Evolutionary conservation across 805 yeast genomes (phyloP).

Genomic region (Starmerella bacillaris): DNA sequence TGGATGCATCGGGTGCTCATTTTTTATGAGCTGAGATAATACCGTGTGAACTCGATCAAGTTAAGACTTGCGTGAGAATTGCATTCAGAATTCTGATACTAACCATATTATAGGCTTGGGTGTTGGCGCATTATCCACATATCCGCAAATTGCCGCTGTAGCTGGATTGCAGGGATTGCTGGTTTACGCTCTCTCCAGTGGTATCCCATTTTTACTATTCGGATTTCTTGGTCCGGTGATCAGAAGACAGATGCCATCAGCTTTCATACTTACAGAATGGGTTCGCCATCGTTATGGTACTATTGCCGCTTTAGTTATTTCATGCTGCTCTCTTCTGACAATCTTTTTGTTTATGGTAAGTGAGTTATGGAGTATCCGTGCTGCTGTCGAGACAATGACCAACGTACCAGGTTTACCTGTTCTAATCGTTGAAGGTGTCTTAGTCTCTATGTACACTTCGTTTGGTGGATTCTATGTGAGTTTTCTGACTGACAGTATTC

Average conservation of each 20-base stretch:
- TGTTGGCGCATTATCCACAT: slow-evolving; percentile 71
- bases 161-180: slow-evolving; percentile 77
- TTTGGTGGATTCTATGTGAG: slow-evolving; percentile 82
- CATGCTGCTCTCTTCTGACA: slow-evolving; percentile 35
- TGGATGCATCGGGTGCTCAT: slow-evolving; percentile 14
- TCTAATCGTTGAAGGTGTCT: slow-evolving; percentile 61
- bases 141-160: slow-evolving; percentile 68
- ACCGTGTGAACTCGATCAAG: slow-evolving; percentile 1
- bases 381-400: slow-evolving; percentile 60
- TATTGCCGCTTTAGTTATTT: slow-evolving; percentile 42
- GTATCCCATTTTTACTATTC: slow-evolving; percentile 72
- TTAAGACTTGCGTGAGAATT: slow-evolving; percentile 56
- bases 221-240: slow-evolving; percentile 68
- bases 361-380: slow-evolving; percentile 27
- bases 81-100: slow-evolving; percentile 17
- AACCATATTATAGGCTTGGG: slow-evolving; percentile 45
- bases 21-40: slow-evolving; percentile 1
- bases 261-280: slow-evolving; percentile 88
- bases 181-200: slow-evolving; percentile 62
- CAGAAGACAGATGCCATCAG: slow-evolving; percentile 64
- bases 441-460: slow-evolving; percentile 71
- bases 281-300: slow-evolving; percentile 67
- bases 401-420: slow-evolving; percentile 64
- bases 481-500: slow-evolving; percentile 71
- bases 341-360: slow-evolving; percentile 75